A percentile compares a stretch with the other conserved stretches of the same genome.
Conservation (phyloP, 2,329 filamentous ascomycete genomes). For the Scorias spongiosa region DNA sequence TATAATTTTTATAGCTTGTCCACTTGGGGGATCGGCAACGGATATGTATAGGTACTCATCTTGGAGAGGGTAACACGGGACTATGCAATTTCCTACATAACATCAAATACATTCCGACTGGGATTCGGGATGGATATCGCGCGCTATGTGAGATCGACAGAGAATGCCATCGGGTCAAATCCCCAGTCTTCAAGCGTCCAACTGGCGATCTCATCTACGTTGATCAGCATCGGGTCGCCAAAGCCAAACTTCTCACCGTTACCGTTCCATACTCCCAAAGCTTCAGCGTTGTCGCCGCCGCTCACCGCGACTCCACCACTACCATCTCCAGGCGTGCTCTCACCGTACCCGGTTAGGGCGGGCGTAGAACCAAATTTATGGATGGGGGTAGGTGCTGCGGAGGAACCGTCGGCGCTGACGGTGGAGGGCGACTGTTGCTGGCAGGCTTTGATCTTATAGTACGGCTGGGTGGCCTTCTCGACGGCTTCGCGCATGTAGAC, state of each 20-base stretch:
- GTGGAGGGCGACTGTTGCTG: slow-evolving; percentile 3
- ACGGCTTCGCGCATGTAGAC: slow-evolving; percentile 19
- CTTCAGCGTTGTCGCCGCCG: slow-evolving; percentile 3
- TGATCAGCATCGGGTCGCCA: slow-evolving; percentile 6
- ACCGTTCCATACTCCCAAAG: not conserved
- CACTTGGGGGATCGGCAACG: no score
- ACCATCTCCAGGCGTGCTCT: not conserved
- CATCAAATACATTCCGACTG: no score
- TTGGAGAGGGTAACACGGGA: no score
- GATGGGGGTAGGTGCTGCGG: not conserved
- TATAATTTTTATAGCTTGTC: no score
- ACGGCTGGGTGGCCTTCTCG: slow-evolving; percentile 14
- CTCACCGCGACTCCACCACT: not conserved
- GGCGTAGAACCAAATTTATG: not conserved
- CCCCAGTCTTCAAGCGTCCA: slow-evolving; percentile 19
- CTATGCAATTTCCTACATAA: no score
- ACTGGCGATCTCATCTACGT: slow-evolving; percentile 16
- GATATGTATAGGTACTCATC: no score
- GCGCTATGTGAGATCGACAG: slow-evolving; percentile 1
- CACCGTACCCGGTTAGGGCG: slow-evolving; percentile 2
- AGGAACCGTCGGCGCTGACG: not conserved
- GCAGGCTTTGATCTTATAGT: slow-evolving; percentile 19
- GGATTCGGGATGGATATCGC: no score
- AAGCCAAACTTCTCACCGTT: not conserved
- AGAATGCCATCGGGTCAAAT: slow-evolving; percentile 10